A percentile compares a stretch with the other conserved stretches of the same genome.
phyloP scores from a whole-genome alignment of 2,329 filamentous ascomycete genomes.

The Sclerotinia nivalis region DNA sequence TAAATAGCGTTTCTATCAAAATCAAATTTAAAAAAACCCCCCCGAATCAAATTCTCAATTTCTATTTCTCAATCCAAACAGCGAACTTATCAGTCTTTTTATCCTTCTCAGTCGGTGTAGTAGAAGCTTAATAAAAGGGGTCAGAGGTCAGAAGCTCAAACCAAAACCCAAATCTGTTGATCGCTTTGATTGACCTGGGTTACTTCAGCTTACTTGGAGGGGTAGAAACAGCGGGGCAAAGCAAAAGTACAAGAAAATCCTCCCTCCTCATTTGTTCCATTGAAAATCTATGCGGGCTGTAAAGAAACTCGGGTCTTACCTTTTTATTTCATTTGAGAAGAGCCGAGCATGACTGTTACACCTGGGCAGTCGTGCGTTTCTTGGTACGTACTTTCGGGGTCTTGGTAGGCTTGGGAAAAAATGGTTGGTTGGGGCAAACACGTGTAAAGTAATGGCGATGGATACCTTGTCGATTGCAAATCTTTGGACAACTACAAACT shows the following conservation, averaged over 20 bases:
- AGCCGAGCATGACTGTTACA: slow-evolving; percentile 1
- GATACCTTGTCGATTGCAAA: background rate
- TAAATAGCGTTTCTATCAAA: background rate
- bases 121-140: background rate
- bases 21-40: background rate
- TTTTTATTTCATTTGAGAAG: background rate
- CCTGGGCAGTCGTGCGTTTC: slow-evolving; percentile 15
- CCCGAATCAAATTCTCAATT: background rate
- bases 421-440: background rate
- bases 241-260: background rate
- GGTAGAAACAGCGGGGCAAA: background rate
- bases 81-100: background rate
- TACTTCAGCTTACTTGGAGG: background rate
- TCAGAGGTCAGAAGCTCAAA: slow-evolving; percentile 12
- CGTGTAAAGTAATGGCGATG: background rate
- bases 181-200: background rate
- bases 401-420: background rate
- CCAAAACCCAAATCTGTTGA: background rate
- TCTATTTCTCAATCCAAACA: background rate
- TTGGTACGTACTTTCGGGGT: background rate
- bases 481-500: background rate
- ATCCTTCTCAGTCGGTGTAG: background rate
- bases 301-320: slow-evolving; percentile 4
- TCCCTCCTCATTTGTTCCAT: background rate
- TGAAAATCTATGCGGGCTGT: background rate